Base-by-base conservation (phyloP, 225 moss, liverwort and hornwort species). In the Marchantia polymorpha region DNA sequence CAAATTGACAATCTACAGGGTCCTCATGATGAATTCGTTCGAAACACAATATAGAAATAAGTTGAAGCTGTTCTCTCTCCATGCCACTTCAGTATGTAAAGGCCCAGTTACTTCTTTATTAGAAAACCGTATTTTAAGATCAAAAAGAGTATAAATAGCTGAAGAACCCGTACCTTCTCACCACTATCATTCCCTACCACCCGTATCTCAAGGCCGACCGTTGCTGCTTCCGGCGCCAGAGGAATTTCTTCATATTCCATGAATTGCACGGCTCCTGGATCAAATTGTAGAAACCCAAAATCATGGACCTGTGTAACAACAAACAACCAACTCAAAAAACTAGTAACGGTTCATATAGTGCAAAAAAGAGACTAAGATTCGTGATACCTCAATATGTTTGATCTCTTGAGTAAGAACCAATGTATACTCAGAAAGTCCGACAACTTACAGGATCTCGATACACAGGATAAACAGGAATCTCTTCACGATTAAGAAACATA, bases 131-230 rank as follows among this genome's bases (percentile, higher is more conserved):
- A 39, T 39, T 5, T 5, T 39, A 39, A 39, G 39, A 39, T 39
- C 39, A 39, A 5, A 39, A 8, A n/a, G n/a, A 49, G 23, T n/a
- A 3, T 0, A n/a, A n/a, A 70, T 22, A 73, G 7, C 22, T 76
- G 20, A 12, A 56, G 78, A 49, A 55, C 10, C 46, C 81, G 70
- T 64, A 87, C 86, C 76, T 95, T 95, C 73, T 95, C 95, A 53
- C 95, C 95, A n/a, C 93, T 93, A 50, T 95, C 95, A 74, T 95
- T 95, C 3, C 95, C 95, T 6, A 95, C 95, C 3, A 95, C 95
- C 7, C 95, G 93, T 77, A 95, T 93, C 82, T 95, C 95, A 22
- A 95, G 86, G 17, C 95, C 95, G 7, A 95, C 95, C 0, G 88
- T 90, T 8, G 93, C 93, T 25, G 86, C 90, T 61, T 95, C 90